Evolutionary conservation across 306 rosid species (phyloP), one percentile per base, ranked within the genome.

Genomic region (Alnus rubra): DNA sequence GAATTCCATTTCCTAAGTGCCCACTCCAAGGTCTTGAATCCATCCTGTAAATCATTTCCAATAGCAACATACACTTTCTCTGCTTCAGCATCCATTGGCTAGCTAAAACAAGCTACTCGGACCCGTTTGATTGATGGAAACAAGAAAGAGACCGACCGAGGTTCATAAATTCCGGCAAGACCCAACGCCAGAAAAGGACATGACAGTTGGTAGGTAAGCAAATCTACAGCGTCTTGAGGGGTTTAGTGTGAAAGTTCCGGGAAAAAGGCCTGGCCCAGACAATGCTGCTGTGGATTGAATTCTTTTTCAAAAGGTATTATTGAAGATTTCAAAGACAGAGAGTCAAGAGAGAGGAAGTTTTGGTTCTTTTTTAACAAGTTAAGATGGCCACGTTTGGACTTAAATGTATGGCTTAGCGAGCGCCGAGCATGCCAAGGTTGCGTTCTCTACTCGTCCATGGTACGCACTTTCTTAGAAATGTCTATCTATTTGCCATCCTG

Each of bases 11-110:
- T 92, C 73, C 77, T 69, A 74, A 94, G 85, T 42, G 89, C 83
- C 98, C 98, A 94, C 71, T 73, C 83, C 80, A 94, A 76, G 81
- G 94, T 88, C 83, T 87, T 87, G 13, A 80, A 75, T 44, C 97
- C 98, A 79, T 92, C 96, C 52, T 82, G 92, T 5, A 58, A 50
- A 83, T 94, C 94, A 78, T 86, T 86, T 10, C 96, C 91, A n/a
- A 94, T 55, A 44, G 93, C 97, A 6, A 94, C 98, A 83, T 88
- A 84, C 42, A 94, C 76, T 82, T 87, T 91, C 82, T 82, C 86
- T 64, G 39, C 69, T 76, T 68, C 76, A 42, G 78, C 60, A 84
- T 86, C 88, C 94, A 90, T 90, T 62, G 52, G 37, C 33, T 59
- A 60, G 31, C 73, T 73, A 60, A 31, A 30, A 68, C 75, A 65